These are phyloP conservation scores for Zygosaccharomyces pseudorouxii DNA, from an alignment of 805 yeast species.

Conservation along the genomic window DNA sequence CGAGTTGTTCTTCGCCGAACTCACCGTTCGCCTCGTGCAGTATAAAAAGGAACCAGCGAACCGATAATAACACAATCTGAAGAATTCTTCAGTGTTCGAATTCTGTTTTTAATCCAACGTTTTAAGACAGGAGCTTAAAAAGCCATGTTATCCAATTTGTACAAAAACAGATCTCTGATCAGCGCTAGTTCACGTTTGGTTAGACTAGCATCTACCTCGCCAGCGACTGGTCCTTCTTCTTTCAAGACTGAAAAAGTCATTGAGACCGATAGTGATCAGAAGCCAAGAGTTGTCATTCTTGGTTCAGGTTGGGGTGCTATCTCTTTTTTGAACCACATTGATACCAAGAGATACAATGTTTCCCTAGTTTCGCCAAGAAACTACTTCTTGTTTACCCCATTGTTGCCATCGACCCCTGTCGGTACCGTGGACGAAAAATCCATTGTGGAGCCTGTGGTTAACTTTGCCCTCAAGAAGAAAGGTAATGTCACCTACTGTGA, in stretches of 20 bases:
- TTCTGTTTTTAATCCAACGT: background rate
- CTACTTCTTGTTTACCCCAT: constrained; percentile 89
- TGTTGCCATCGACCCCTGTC: constrained; percentile 88
- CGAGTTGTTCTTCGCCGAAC: background rate
- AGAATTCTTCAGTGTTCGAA: background rate
- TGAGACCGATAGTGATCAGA: constrained; percentile 30
- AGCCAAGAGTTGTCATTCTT: constrained; percentile 53
- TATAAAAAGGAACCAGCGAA: background rate
- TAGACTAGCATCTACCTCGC: constrained; percentile 20
- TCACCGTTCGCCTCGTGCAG: constrained; percentile 1
- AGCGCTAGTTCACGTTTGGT: constrained; percentile 17
- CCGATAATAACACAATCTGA: background rate
- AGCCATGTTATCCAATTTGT: constrained; percentile 13
- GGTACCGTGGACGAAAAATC: constrained; percentile 89
- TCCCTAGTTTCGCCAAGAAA: constrained; percentile 88
- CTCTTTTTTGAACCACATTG: constrained; percentile 76
- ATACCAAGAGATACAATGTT: constrained; percentile 82
- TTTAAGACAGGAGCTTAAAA: background rate
- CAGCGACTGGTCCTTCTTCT: constrained; percentile 35
- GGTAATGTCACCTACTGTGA: constrained; percentile 81
- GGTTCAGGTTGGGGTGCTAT: constrained; percentile 97
- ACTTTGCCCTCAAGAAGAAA: constrained; percentile 71
- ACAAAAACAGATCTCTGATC: constrained; percentile 9
- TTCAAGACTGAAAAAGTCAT: constrained; percentile 39
- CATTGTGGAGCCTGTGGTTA: constrained; percentile 88